Evolutionary conservation across 2,329 filamentous ascomycete species (phyloP).

Genomic region (Fusarium sambucinum): DNA sequence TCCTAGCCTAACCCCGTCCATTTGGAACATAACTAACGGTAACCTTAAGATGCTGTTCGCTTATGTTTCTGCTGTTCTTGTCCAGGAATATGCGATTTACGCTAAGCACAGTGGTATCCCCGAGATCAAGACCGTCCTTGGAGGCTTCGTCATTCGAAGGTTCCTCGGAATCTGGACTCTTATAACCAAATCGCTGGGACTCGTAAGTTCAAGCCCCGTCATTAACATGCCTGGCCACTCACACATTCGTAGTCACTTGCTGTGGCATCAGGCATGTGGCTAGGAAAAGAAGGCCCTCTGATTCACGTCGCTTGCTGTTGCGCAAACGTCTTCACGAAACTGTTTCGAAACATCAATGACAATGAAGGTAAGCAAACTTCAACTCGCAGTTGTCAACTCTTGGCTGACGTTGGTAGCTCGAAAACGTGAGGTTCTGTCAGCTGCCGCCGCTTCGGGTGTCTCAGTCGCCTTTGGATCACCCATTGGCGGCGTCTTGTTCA

Average conservation of each 20-base stretch:
- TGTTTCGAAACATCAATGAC: slow-evolving; percentile 80
- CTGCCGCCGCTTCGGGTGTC: slow-evolving; percentile 90
- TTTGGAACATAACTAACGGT: slow-evolving; percentile 33
- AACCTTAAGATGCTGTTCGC: slow-evolving; percentile 77
- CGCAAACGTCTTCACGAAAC: slow-evolving; percentile 91
- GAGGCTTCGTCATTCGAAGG: slow-evolving; percentile 89
- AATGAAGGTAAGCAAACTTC: slow-evolving; percentile 78
- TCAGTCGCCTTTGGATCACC: slow-evolving; percentile 95
- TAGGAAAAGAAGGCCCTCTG: slow-evolving; percentile 94
- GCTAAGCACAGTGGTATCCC: slow-evolving; percentile 96
- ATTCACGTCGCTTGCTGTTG: slow-evolving; percentile 98
- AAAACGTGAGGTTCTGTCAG: slow-evolving; percentile 92
- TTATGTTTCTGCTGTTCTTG: slow-evolving; percentile 79
- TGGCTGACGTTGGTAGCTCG: slow-evolving; percentile 69
- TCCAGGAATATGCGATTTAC: slow-evolving; percentile 85
- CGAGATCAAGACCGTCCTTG: slow-evolving; percentile 96
- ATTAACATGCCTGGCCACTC: slow-evolving; percentile 26
- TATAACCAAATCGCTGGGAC: slow-evolving; percentile 86
- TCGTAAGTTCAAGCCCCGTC: slow-evolving; percentile 66
- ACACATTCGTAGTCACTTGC: slow-evolving; percentile 76
- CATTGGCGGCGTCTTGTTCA: slow-evolving; percentile 94
- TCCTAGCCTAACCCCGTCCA: too few species aligned
- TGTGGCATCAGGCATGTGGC: slow-evolving; percentile 94
- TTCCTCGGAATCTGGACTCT: slow-evolving; percentile 92
- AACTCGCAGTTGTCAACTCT: background rate